Percentiles rank a stretch among this genome's conserved stretches.
phyloP scores from a whole-genome alignment of 163 green algal species.

The Picocystis sp. region DNA sequence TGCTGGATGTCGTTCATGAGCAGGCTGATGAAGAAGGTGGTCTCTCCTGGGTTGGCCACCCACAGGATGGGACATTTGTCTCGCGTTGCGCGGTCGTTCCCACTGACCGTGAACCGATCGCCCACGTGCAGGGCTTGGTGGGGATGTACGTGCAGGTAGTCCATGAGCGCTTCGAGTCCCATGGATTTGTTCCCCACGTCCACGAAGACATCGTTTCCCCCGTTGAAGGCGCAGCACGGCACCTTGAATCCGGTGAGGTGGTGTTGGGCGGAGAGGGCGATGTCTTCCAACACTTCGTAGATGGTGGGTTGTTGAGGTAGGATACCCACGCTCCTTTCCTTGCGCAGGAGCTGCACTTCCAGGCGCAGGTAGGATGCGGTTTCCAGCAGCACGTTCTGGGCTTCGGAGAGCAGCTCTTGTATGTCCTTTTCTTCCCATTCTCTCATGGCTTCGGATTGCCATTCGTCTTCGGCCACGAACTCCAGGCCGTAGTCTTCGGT shows the following conservation, averaged over 20 bases:
- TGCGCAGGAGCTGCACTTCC: conserved; percentile 57
- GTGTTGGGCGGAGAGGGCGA: conserved; percentile 67
- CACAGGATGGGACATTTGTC: conserved; percentile 85
- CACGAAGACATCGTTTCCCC: conserved; percentile 49
- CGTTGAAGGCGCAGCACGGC: conserved; percentile 93
- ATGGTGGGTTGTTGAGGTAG: conserved; percentile 53
- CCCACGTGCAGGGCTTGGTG: conserved; percentile 74
- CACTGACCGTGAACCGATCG: conserved; percentile 79
- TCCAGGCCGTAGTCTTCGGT: conserved; percentile 48
- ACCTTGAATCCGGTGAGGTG: conserved; percentile 38
- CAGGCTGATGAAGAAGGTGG: conserved; percentile 70
- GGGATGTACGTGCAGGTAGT: conserved; percentile 34
- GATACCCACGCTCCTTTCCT: conserved; percentile 65
- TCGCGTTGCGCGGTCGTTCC: conserved; percentile 78
- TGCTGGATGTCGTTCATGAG: conserved; percentile 28
- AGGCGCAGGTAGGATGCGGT: conserved; percentile 52
- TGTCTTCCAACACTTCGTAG: conserved; percentile 79
- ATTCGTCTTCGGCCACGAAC: conserved; percentile 33
- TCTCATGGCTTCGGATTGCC: conserved; percentile 33
- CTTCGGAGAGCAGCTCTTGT: conserved; percentile 44
- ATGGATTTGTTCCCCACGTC: conserved; percentile 85
- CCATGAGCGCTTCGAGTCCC: conserved; percentile 74
- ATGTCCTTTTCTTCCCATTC: conserved; percentile 47
- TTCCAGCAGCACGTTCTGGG: conserved; percentile 44
- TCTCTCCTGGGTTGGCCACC: conserved; percentile 90